A percentile compares a stretch with the other conserved stretches of the same genome.
phyloP scores from a whole-genome alignment of 129 eudicot species.

The Oenanthe sinensis region DNA sequence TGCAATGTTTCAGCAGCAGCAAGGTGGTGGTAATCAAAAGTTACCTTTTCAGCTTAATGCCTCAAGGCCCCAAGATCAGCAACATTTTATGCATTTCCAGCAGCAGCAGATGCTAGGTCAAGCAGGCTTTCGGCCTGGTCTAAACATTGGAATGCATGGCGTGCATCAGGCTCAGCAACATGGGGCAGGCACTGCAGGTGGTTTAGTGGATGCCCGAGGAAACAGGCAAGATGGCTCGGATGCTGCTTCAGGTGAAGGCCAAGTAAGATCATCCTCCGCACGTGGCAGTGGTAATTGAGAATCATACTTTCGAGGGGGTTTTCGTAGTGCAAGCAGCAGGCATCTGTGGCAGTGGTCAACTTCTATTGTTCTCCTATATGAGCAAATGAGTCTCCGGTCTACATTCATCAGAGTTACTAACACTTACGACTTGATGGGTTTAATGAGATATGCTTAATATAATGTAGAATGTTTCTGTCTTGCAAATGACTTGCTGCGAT shows the following conservation, averaged over 20 bases:
- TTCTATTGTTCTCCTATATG: neutral
- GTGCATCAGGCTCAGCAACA: constrained; percentile 52
- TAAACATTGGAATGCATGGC: constrained; percentile 14
- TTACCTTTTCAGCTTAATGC: constrained; percentile 55
- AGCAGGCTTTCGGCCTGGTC: constrained; percentile 31
- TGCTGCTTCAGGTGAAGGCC: constrained; percentile 9
- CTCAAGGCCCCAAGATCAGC: constrained; percentile 45
- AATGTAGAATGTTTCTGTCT: neutral
- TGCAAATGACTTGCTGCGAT: neutral
- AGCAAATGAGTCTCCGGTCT: neutral
- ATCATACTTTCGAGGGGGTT: neutral
- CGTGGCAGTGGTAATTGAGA: constrained; percentile 9
- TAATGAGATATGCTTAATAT: neutral
- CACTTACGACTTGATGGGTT: neutral
- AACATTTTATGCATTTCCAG: constrained; percentile 42
- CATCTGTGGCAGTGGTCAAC: neutral
- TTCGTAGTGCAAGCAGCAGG: neutral
- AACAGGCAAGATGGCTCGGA: constrained; percentile 12
- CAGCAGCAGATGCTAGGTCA: constrained; percentile 41
- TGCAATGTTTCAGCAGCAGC: constrained; percentile 29
- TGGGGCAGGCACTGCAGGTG: constrained; percentile 14
- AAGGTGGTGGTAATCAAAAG: constrained; percentile 27
- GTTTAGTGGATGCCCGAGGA: constrained; percentile 28
- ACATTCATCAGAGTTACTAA: neutral
- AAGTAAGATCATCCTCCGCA: neutral